Evolutionary conservation across 331 rosid genomes (phyloP).

Genomic region (Stylosanthes scabra): DNA sequence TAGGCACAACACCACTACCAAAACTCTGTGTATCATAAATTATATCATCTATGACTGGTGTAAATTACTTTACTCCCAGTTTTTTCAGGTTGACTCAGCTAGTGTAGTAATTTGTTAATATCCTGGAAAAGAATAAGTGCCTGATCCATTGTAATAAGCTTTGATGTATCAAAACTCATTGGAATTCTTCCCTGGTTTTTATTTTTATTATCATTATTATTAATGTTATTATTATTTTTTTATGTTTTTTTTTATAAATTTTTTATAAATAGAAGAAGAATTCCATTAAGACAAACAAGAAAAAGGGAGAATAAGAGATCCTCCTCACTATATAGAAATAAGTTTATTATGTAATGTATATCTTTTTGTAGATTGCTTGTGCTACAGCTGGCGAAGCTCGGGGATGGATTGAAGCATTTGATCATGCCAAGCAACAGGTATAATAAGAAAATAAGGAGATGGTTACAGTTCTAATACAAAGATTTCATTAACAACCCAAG

Average conservation of each 20-base stretch:
- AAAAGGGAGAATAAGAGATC: too few relatives aligned
- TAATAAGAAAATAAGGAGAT: conserved; percentile 34
- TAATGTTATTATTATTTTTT: too few relatives aligned
- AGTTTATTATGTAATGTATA: conserved; percentile 18
- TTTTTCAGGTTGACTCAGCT: conserved; percentile 22
- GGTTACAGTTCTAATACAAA: conserved; percentile 16
- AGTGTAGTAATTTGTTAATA: conserved; percentile 9
- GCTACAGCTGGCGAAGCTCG: conserved; percentile 79
- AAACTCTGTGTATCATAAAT: conserved; percentile 1
- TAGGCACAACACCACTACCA: conserved; percentile 6
- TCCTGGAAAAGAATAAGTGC: conserved; percentile 14
- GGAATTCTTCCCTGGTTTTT: conserved; percentile 11
- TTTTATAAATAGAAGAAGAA: too few relatives aligned
- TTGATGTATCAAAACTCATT: neutral
- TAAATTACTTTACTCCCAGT: conserved; percentile 3
- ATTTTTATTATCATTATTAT: neutral
- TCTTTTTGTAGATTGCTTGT: conserved; percentile 84
- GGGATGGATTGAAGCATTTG: conserved; percentile 97
- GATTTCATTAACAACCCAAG: conserved; percentile 26
- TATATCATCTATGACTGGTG: conserved; percentile 14
- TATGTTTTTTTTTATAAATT: too few relatives aligned
- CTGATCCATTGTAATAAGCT: neutral
- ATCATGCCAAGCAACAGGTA: conserved; percentile 99
- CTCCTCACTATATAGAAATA: conserved; percentile 30
- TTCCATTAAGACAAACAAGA: neutral